Base-by-base conservation (phyloP, 441 rosid genomes). In the Codiaeum variegatum region DNA sequence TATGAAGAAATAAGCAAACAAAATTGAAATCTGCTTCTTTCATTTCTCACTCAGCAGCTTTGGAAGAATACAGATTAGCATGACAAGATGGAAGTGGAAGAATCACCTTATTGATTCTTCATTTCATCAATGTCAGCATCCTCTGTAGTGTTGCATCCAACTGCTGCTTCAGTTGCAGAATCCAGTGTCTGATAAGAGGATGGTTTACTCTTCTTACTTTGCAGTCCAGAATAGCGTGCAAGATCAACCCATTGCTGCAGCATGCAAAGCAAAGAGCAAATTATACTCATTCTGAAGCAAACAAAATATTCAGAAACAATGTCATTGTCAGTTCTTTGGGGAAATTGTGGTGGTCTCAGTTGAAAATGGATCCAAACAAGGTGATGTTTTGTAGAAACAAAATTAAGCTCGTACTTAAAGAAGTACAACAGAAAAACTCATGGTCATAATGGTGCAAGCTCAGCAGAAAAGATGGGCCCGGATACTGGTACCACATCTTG, bases 231-330 rank as follows among this genome's bases (percentile, higher is more conserved):
- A 60, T 76, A 79, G 67, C 92, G 93, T 15, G 99, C 99, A 70
- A 94, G 97, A 82, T 94, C 99, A 62, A 94, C 63, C 99, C 99
- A 92, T 94, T 94, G 99, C 98, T 94, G 90, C 82, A 82, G 66
- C 67, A 79, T 54, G 73, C 52, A 73, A 64, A 34, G 44, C 65
- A 67, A 56, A 76, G 61, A 62, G 21, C 67, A 70, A 63, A 56
- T 51, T 47, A 79, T 12, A 23, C 70, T 44, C 51, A 72, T 51
- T 23, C 9, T 18, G n/a, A 29, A 28, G 8, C 40, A 21, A 44
- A 42, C 31, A 72, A 71, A 47, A 47, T 18, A 67, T n/a, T 32
- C 29, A 40, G 46, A 55, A 10, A 62, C 46, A 44, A 51, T 1
- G n/a, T 51, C 32, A 63, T 58, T 72, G 72, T 64, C 58, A 28